Evolutionary conservation across 2,329 filamentous ascomycete species (phyloP), one percentile per base, ranked within the genome.

Genomic region (Penicillium thymicola): DNA sequence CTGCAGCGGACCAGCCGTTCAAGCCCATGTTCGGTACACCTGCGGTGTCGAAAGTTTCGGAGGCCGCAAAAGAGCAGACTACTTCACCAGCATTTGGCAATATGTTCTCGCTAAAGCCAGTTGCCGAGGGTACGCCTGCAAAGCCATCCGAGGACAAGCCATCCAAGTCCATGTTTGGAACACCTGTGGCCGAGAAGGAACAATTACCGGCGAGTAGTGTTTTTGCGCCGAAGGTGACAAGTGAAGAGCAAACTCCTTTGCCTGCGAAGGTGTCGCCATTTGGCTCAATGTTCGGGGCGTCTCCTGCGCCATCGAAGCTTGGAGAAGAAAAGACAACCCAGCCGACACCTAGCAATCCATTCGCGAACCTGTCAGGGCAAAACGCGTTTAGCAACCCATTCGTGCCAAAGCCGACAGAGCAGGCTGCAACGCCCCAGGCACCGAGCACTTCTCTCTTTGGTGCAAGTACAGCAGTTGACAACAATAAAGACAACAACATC

Each of bases 221-320:
- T 4, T 62, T 63, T 40, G 46, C 60, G 1, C 43, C 52, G 5
- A 62, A 60, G 40, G 25, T 55, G 4, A 30, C 52, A 25, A 32
- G 34, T 34, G 27, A 41, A 38, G 52, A 41, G 28, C 43, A 51
- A 34, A 38, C 52, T 21, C 34, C 58, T 49, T 38, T 51, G 11
- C 28, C 58, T 41, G 44, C 66, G 2, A 51, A 62, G 36, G 40
- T 62, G 25, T 44, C 62, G 37, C 51, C 49, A 6, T 60, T 55
- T 27, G 51, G 47, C 1, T 58, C 65, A 48, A 68, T 76, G 51
- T 74, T 75, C 54, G 67, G 62, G 41, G 59, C 38, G 5, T 28
- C 43, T 23, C 25, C 59, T 45, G 18, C 51, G 4, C 23, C 41
- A 5, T 27, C 58, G 16, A 57, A 48, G 23, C 16, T 51, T 44